Conservation (phyloP, 768 basidiomycete genomes). For the Boletus edulis region DNA sequence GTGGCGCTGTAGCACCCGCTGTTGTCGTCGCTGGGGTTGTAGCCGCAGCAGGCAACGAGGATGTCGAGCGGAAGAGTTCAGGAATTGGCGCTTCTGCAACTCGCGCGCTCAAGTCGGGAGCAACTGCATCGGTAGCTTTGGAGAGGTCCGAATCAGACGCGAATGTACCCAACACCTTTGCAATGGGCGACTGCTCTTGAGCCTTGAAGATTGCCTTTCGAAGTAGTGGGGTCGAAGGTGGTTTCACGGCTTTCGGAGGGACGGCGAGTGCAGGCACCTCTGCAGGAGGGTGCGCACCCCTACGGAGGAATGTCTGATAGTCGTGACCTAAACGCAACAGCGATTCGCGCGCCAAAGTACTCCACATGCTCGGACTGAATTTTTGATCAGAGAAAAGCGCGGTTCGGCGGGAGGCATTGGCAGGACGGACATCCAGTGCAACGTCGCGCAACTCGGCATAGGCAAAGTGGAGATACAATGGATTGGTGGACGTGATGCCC, state of each 20-base stretch:
- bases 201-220: conserved; percentile 42
- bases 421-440: conserved; percentile 41
- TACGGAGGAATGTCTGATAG: conserved; percentile 61
- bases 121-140: conserved; percentile 48
- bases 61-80: conserved; percentile 47
- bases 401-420: conserved; percentile 44
- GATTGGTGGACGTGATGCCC: conserved; percentile 55
- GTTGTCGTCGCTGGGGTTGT: conserved; percentile 9
- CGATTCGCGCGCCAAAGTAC: conserved; percentile 52
- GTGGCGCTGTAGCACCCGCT: not conserved
- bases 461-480: conserved; percentile 59
- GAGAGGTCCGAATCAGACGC: conserved; percentile 59
- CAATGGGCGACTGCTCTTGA: conserved; percentile 46
- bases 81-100: conserved; percentile 38
- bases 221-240: conserved; percentile 36
- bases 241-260: conserved; percentile 28
- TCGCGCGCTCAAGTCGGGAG: conserved; percentile 28
- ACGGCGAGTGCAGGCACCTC: conserved; percentile 21
- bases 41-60: conserved; percentile 13
- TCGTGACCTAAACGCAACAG: conserved; percentile 64
- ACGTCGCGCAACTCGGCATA: conserved; percentile 59
- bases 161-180: conserved; percentile 52
- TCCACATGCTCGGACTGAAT: conserved; percentile 63
- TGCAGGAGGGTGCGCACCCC: conserved; percentile 41
- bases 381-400: conserved; percentile 70